Percentiles rank a stretch among this genome's conserved stretches.
phyloP scores from a whole-genome alignment of 2,329 filamentous ascomycete species.

The Beauveria rudraprayagi region DNA sequence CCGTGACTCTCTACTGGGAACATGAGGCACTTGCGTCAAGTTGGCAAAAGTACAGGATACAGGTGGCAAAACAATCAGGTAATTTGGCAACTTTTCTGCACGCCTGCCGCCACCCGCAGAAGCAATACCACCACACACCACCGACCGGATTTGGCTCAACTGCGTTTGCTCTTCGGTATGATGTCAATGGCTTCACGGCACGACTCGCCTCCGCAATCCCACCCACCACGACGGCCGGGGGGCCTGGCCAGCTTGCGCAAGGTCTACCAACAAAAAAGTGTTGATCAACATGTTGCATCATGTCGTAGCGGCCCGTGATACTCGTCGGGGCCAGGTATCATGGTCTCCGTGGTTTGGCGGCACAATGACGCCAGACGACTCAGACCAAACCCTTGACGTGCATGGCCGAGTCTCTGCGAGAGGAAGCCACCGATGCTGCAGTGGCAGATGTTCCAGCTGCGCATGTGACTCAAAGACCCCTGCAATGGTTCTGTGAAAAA shows the following conservation, averaged over 20 bases:
- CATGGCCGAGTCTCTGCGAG: too few relatives aligned
- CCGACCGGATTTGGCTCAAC: neutral
- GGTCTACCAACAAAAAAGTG: neutral
- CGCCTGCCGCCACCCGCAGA: neutral
- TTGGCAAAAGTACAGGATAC: neutral
- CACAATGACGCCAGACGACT: neutral
- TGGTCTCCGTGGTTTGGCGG: neutral
- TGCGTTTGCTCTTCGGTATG: neutral
- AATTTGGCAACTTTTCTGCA: neutral
- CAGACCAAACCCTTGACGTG: neutral
- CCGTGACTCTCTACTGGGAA: too few relatives aligned
- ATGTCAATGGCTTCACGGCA: slow-evolving; percentile 7
- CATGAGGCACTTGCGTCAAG: too few relatives aligned
- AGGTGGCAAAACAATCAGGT: neutral
- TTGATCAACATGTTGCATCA: neutral
- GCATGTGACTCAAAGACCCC: too few relatives aligned
- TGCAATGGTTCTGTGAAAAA: too few relatives aligned
- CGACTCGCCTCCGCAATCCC: neutral
- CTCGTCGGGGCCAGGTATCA: too few relatives aligned
- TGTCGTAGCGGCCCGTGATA: neutral
- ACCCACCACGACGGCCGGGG: neutral
- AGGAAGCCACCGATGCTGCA: too few relatives aligned
- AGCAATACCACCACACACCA: neutral
- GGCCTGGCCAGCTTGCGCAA: neutral
- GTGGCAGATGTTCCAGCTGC: too few relatives aligned